Conservation (phyloP, 148 eudicot species). For the Cornus controversa region DNA sequence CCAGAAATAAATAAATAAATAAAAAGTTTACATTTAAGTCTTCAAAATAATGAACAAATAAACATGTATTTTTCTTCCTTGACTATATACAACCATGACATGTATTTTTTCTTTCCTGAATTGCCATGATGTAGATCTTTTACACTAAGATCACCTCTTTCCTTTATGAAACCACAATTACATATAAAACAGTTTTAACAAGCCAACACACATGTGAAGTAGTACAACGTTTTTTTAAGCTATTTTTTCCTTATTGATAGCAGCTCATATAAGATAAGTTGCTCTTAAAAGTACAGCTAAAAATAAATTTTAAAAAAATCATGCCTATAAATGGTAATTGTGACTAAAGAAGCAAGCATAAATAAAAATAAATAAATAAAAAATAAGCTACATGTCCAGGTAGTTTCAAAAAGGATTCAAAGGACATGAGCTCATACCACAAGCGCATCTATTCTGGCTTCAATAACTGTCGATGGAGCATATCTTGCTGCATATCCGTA, state of each 20-base stretch:
- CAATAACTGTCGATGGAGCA: slow-evolving; percentile 95
- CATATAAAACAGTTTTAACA: not conserved
- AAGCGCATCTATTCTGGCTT: slow-evolving; percentile 98
- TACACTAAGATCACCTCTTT: not conserved
- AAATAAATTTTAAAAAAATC: not conserved
- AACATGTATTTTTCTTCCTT: no score
- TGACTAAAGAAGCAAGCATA: not conserved
- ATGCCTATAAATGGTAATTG: not conserved
- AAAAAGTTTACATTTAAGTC: not conserved
- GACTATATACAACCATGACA: no score
- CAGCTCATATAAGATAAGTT: not conserved
- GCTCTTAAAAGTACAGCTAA: not conserved
- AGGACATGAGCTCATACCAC: slow-evolving; percentile 57
- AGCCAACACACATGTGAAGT: not conserved
- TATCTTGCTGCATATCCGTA: slow-evolving; percentile 99
- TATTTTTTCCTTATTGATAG: not conserved
- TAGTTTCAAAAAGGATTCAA: not conserved
- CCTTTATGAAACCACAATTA: not conserved
- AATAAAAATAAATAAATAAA: not conserved
- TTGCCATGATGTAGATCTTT: not conserved
- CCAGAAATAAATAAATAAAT: not conserved
- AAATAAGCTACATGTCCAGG: not conserved
- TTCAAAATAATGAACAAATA: not conserved
- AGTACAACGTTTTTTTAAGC: not conserved
- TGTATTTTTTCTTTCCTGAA: no score